These are phyloP conservation scores for Melanomma pulvis-pyrius DNA, from an alignment of 495 filamentous ascomycete genomes.

Conservation along the genomic window DNA sequence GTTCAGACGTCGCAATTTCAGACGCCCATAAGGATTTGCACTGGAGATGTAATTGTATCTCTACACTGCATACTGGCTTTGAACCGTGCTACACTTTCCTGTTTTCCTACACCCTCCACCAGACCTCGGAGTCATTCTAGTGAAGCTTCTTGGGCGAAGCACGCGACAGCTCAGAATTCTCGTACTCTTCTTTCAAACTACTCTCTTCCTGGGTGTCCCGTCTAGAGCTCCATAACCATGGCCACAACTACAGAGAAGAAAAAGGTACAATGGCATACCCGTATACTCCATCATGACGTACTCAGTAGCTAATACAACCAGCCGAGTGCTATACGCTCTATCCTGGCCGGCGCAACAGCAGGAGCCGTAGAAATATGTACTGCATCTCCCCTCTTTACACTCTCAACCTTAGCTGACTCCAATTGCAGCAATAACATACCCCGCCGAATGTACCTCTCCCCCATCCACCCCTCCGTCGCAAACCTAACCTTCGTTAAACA, in stretches of 20 bases:
- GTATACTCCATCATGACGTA: not conserved
- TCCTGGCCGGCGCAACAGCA: conserved; percentile 84
- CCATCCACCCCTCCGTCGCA: not conserved
- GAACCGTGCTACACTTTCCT: not conserved
- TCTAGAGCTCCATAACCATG: not conserved
- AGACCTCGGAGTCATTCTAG: not conserved
- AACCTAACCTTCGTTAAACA: conserved; percentile 40
- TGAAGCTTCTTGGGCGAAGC: not conserved
- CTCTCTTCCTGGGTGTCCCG: not conserved
- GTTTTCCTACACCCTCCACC: not conserved
- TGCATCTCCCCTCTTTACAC: not conserved
- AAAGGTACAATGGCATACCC: conserved; percentile 13
- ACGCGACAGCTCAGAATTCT: conserved; percentile 1
- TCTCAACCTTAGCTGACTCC: conserved; percentile 6
- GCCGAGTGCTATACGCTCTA: conserved; percentile 81
- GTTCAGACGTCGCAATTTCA: not conserved
- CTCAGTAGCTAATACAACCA: conserved; percentile 39
- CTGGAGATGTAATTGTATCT: not conserved
- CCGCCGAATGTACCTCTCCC: conserved; percentile 76
- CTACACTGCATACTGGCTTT: not conserved
- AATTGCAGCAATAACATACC: conserved; percentile 87
- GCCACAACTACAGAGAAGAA: conserved; percentile 20
- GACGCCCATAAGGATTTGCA: not conserved
- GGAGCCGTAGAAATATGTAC: conserved; percentile 94
- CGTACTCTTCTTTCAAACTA: not conserved